phyloP scores from a whole-genome alignment of 2,329 filamentous ascomycete genomes.

The Aureobasidium zeae region DNA sequence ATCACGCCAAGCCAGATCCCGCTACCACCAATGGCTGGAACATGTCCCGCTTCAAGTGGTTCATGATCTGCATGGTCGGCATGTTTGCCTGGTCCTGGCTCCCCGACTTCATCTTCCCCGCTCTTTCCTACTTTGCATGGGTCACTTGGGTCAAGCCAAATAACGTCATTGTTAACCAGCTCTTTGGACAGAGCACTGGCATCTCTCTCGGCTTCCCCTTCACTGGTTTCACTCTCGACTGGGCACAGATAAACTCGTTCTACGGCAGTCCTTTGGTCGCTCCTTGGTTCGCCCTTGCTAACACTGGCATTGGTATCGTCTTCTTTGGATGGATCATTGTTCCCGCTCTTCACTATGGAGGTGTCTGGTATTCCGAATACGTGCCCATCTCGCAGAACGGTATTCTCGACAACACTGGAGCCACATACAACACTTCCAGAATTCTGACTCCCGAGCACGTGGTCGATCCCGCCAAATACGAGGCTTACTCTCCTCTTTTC shows the following conservation, averaged over 20 bases:
- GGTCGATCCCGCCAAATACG: slow-evolving; percentile 67
- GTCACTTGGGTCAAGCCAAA: slow-evolving; percentile 82
- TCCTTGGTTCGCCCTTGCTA: slow-evolving; percentile 30
- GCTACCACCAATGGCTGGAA: slow-evolving; percentile 62
- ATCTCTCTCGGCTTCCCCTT: slow-evolving; percentile 23
- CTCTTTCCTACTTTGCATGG: slow-evolving; percentile 80
- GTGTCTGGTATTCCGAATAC: slow-evolving; percentile 70
- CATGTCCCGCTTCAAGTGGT: slow-evolving; percentile 75
- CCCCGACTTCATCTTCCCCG: slow-evolving; percentile 71
- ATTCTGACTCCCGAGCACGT: slow-evolving; percentile 70
- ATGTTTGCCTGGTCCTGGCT: slow-evolving; percentile 77
- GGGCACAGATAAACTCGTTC: slow-evolving; percentile 71
- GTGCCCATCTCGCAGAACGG: slow-evolving; percentile 77
- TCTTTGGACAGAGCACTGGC: slow-evolving; percentile 23
- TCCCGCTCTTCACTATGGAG: slow-evolving; percentile 47
- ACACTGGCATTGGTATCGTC: slow-evolving; percentile 20
- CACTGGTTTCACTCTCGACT: slow-evolving; percentile 64
- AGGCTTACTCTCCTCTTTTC: slow-evolving; percentile 72
- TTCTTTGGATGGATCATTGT: slow-evolving; percentile 22
- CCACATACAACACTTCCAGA: slow-evolving; percentile 71
- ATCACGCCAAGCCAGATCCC: slow-evolving; percentile 59
- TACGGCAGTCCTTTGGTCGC: slow-evolving; percentile 57
- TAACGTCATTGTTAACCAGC: slow-evolving; percentile 46
- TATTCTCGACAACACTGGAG: slow-evolving; percentile 79
- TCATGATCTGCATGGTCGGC: slow-evolving; percentile 60